Evolutionary conservation across 2,329 filamentous ascomycete genomes (phyloP).

Genomic region (Fusarium falciforme): DNA sequence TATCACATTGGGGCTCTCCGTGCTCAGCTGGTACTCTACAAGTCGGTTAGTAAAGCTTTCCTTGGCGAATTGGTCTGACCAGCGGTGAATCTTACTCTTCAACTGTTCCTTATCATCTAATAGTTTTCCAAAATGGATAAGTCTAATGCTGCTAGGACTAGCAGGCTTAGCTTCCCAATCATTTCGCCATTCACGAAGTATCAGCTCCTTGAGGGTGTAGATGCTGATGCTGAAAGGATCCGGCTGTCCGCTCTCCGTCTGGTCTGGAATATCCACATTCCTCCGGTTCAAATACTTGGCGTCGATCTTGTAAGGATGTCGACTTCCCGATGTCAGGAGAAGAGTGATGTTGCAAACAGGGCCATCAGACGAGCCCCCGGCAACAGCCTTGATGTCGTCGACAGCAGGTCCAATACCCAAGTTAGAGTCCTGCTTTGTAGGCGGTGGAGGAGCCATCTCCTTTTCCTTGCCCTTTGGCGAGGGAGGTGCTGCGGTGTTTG

Average conservation of each 20-base stretch:
- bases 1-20: conserved; percentile 83
- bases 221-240: conserved; percentile 93
- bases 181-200: conserved; percentile 90
- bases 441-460: conserved; percentile 42
- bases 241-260: conserved; percentile 66
- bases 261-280: conserved; percentile 79
- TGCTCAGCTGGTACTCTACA: conserved; percentile 83
- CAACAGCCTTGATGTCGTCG: conserved; percentile 53
- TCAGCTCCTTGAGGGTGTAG: conserved; percentile 93
- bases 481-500: conserved; percentile 30
- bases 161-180: conserved; percentile 91
- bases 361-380: conserved; percentile 46
- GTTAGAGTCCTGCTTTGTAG: conserved; percentile 49
- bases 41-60: conserved; percentile 6
- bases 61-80: not conserved
- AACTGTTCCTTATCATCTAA: conserved; percentile 88
- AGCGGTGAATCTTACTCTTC: conserved; percentile 71
- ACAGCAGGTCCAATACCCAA: conserved; percentile 59
- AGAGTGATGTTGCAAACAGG: conserved; percentile 80
- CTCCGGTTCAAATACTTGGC: conserved; percentile 86
- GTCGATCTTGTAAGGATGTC: conserved; percentile 92
- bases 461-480: conserved; percentile 51
- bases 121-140: conserved; percentile 93
- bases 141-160: conserved; percentile 87
- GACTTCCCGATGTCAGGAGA: conserved; percentile 81